phyloP scores from a whole-genome alignment of 2,329 filamentous ascomycete species.

The Gaeumannomyces tritici region DNA sequence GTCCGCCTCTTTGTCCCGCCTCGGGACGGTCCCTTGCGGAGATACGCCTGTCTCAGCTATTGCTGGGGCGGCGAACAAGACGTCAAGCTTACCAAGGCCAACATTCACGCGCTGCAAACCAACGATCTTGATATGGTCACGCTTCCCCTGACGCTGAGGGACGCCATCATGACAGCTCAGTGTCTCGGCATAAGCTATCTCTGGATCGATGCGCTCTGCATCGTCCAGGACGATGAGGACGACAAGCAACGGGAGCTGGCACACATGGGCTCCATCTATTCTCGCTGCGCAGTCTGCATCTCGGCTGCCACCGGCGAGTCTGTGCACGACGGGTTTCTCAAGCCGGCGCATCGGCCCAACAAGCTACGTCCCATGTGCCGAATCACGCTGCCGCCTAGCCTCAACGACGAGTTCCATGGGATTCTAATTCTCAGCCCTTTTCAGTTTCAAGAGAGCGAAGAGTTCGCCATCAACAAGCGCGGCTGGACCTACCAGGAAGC shows the following conservation, averaged over 20 bases:
- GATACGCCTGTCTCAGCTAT: constrained; percentile 1
- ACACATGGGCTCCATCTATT: not conserved
- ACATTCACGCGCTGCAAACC: not conserved
- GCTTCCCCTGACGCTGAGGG: not conserved
- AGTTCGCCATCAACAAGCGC: not conserved
- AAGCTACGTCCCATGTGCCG: rapidly evolving
- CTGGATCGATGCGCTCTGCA: constrained; percentile 4
- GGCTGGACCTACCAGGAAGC: not conserved
- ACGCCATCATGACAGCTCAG: not conserved
- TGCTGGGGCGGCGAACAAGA: constrained; percentile 1
- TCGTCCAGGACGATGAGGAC: not conserved
- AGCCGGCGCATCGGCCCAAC: not conserved
- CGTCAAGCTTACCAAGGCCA: not conserved
- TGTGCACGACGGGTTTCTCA: not conserved
- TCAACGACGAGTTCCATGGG: not conserved
- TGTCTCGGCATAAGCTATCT: not conserved
- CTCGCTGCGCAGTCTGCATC: not conserved
- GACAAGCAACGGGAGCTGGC: not conserved
- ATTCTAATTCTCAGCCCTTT: not conserved
- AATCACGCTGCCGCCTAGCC: not conserved
- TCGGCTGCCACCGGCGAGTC: not conserved
- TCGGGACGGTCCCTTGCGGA: not conserved
- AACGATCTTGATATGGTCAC: not conserved
- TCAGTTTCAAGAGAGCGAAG: not conserved
- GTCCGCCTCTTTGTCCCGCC: not conserved